Conservation (phyloP, 768 basidiomycete genomes). For the Pleurotus pulmonarius region DNA sequence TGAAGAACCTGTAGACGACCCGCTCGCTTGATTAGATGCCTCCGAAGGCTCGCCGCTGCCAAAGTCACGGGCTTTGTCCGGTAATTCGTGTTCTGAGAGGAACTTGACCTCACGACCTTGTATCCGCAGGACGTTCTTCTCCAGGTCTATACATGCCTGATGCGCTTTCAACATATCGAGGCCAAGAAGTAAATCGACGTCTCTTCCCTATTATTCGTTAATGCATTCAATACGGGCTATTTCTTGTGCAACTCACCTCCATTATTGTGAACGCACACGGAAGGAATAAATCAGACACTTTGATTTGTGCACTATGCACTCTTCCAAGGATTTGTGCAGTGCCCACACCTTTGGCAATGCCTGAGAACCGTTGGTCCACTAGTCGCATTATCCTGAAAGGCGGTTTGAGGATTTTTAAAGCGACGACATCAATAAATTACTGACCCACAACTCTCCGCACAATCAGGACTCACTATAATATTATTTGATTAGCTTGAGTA, state of each 20-base stretch:
- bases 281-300: slow-evolving; percentile 76
- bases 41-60: slow-evolving; percentile 19
- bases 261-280: slow-evolving; percentile 94
- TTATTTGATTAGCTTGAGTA: neutral
- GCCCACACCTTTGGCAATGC: slow-evolving; percentile 91
- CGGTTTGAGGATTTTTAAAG: slow-evolving; percentile 4
- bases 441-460: slow-evolving; percentile 88
- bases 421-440: slow-evolving; percentile 20
- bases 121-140: slow-evolving; percentile 87
- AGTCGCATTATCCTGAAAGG: slow-evolving; percentile 82
- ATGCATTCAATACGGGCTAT: neutral
- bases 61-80: slow-evolving; percentile 63
- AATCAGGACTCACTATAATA: slow-evolving; percentile 79
- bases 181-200: slow-evolving; percentile 94
- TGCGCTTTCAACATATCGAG: slow-evolving; percentile 99
- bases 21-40: slow-evolving; percentile 4
- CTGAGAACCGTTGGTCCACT: slow-evolving; percentile 80
- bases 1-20: slow-evolving; percentile 15
- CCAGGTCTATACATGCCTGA: slow-evolving; percentile 93
- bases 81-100: slow-evolving; percentile 92
- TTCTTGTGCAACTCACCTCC: slow-evolving; percentile 53
- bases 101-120: slow-evolving; percentile 87
- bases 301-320: slow-evolving; percentile 91
- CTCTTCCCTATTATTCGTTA: slow-evolving; percentile 57
- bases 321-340: slow-evolving; percentile 92